phyloP scores from a whole-genome alignment of 2,329 filamentous ascomycete species.

The Pyrenophora tritici-repentis region DNA sequence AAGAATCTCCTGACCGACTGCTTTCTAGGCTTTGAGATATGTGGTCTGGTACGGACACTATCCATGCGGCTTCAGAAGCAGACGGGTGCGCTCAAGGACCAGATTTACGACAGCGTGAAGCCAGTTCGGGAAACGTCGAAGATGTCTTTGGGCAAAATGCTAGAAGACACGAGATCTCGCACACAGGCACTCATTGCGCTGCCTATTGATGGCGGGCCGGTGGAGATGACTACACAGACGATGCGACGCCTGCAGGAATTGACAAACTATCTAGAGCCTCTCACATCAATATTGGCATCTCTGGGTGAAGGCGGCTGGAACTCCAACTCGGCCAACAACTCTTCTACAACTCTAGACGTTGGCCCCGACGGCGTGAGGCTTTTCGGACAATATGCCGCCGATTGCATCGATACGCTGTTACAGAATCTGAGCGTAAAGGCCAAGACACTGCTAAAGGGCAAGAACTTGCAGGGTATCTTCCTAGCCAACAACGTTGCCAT shows the following conservation, averaged over 20 bases:
- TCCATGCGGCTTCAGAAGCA: conserved; percentile 79
- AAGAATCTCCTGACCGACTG: conserved; percentile 86
- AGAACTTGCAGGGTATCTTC: conserved; percentile 83
- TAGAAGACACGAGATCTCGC: conserved; percentile 80
- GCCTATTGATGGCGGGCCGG: conserved; percentile 76
- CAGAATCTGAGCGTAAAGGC: conserved; percentile 75
- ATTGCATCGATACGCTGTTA: conserved; percentile 84
- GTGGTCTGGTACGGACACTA: conserved; percentile 82
- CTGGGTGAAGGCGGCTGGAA: conserved; percentile 91
- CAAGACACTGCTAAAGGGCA: conserved; percentile 70
- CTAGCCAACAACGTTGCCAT: conserved; percentile 85
- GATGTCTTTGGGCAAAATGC: conserved; percentile 76
- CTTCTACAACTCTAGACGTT: conserved; percentile 75
- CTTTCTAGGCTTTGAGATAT: conserved; percentile 92
- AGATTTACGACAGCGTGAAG: conserved; percentile 82
- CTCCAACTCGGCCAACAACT: conserved; percentile 57
- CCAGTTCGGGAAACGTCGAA: conserved; percentile 93
- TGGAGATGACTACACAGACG: conserved; percentile 79
- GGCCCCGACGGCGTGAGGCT: conserved; percentile 86
- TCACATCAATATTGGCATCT: conserved; percentile 89
- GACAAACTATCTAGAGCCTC: conserved; percentile 81
- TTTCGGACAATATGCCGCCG: conserved; percentile 85
- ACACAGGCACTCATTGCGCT: conserved; percentile 69
- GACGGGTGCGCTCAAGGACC: conserved; percentile 82
- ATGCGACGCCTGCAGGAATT: conserved; percentile 87